These are phyloP conservation scores for Fistulifera pelliculosa DNA, from an alignment of 108 stramenopile species.

Conservation along the genomic window DNA sequence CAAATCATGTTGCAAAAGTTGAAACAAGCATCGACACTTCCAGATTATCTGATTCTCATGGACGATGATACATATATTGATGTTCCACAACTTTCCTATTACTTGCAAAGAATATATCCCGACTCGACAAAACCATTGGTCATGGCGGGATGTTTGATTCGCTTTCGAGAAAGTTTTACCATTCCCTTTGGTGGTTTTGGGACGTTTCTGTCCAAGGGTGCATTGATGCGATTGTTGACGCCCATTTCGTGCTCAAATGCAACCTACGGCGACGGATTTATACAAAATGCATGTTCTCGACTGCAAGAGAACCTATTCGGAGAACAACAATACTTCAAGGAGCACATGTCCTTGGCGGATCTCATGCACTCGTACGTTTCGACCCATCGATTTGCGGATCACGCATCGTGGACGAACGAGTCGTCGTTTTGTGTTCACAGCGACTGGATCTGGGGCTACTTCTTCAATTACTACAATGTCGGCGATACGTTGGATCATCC, in stretches of 20 bases:
- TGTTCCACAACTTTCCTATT: background rate
- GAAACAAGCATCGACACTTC: slow-evolving; percentile 1
- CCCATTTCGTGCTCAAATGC: background rate
- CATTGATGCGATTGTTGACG: background rate
- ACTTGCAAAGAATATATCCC: background rate
- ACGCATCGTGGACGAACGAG: no score
- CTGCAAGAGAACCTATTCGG: background rate
- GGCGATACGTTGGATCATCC: background rate
- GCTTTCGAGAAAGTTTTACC: background rate
- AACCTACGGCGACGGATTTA: background rate
- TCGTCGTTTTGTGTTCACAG: background rate
- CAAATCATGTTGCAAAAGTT: background rate
- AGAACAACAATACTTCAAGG: slow-evolving; percentile 8
- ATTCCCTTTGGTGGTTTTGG: slow-evolving; percentile 1
- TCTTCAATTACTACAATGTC: slow-evolving; percentile 1
- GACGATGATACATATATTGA: slow-evolving; percentile 1
- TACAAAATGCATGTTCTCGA: background rate
- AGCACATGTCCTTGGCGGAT: background rate
- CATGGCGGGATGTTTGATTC: slow-evolving; percentile 3
- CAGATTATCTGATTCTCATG: background rate
- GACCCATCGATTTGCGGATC: no score
- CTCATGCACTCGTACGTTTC: slow-evolving; percentile 5
- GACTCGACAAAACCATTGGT: background rate
- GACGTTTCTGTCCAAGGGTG: background rate
- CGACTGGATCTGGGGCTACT: slow-evolving; percentile 3